Conservation (phyloP, 352 stramenopile species). For the Elongisporangium anandrum region DNA sequence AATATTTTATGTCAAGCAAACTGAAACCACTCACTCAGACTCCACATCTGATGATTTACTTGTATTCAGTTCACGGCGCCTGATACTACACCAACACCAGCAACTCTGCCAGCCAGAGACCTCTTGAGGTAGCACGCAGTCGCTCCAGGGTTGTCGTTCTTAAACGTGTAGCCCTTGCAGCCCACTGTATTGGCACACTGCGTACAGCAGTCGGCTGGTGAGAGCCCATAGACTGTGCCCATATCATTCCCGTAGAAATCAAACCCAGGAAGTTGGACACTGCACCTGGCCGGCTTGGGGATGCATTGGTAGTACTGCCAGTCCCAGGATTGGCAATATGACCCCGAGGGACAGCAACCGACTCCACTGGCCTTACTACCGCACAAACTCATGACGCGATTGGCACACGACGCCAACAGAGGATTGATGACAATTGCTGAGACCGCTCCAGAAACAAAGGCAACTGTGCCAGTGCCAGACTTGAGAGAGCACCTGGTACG, state of each 20-base stretch:
- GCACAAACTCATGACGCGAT: not conserved
- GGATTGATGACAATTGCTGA: constrained; percentile 12
- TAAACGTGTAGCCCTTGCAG: constrained; percentile 48
- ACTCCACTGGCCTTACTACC: constrained; percentile 3
- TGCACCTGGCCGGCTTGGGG: constrained; percentile 16
- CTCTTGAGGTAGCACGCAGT: constrained; percentile 28
- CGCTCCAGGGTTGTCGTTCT: constrained; percentile 28
- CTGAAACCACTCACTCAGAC: too few species aligned
- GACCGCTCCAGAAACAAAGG: constrained; percentile 6
- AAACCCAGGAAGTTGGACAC: constrained; percentile 27
- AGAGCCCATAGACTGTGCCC: constrained; percentile 26
- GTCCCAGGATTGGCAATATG: constrained; percentile 47
- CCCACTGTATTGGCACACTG: constrained; percentile 23
- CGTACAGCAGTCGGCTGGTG: constrained; percentile 31
- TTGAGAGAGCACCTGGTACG: constrained; percentile 24
- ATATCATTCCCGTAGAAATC: constrained; percentile 43
- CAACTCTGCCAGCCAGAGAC: too few species aligned
- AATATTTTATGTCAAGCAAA: too few species aligned
- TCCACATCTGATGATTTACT: too few species aligned
- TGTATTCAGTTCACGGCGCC: too few species aligned
- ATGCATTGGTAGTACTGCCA: constrained; percentile 40
- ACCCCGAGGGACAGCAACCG: constrained; percentile 13
- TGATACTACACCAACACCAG: too few species aligned
- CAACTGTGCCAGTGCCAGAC: constrained; percentile 10
- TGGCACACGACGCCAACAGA: not conserved